Evolutionary conservation across 495 filamentous ascomycete genomes (phyloP), one percentile per base, ranked within the genome.

Genomic region (Neurospora africana): DNA sequence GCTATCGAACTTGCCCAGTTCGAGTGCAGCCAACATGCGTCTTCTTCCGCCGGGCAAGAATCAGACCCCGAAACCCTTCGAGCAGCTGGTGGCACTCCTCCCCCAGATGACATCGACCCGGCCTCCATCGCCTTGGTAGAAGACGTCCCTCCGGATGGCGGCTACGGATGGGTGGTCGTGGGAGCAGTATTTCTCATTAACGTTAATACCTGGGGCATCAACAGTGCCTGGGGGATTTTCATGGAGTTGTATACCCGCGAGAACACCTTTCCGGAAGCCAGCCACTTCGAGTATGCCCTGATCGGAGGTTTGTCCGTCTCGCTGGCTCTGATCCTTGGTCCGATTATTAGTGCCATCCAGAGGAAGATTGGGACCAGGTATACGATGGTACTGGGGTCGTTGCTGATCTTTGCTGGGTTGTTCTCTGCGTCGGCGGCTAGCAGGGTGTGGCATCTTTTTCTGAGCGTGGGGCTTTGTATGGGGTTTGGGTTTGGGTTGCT

Each of bases 401-500:
- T 86, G 33, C 75, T 91, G 43, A 79, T 88, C 53, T 86, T 84
- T 0, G 81, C 82, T 11, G 86, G 85, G 0, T 77, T 89, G 11
- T 82, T 91, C 69, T 81, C 84, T 8, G 86, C 88, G 4, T 88
- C 87, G 23, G 90, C 86, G 69, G 86, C 87, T 19, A 85, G 79
- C 11, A 74, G 84, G 68, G 85, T 89, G 72, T 91, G 90, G 89
- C 89, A 91, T 33, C 83, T 91, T 21, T 91, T 91, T 74, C 85
- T 93, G 15, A 86, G 83, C 38, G 90, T 92, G 77, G 91, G 89
- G n/a, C 78, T 92, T 35, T 86, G 87, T 35, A 91, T 92, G 75
- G 91, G 91, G 35, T 85, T 85, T 75, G 91, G 91, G 3, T 89
- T 92, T 84, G 91, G 91, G 3, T 88, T 93, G 71, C 81, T 92